Conservation (phyloP, 1,139 yeast species). For the Debaryomyces subglobosus region DNA sequence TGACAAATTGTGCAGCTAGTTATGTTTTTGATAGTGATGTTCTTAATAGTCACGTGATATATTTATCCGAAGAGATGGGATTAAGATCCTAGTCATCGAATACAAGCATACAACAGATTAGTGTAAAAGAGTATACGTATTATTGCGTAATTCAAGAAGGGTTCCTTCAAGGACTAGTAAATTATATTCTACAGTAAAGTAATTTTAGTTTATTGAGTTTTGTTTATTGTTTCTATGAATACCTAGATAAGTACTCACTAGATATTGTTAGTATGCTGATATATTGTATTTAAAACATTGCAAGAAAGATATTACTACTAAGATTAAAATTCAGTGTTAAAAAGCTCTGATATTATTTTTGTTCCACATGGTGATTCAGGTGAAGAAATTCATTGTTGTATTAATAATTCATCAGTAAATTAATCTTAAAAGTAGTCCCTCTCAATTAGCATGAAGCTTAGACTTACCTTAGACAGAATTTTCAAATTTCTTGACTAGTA, state of each 20-base stretch:
- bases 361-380: constrained; percentile 61
- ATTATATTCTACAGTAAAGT: neutral
- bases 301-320: neutral
- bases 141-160: no score
- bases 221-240: neutral
- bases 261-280: constrained; percentile 1
- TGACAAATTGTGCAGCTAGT: neutral
- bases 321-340: constrained; percentile 56
- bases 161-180: no score
- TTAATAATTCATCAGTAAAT: constrained; percentile 41
- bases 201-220: neutral
- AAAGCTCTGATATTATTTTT: constrained; percentile 64
- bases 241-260: neutral
- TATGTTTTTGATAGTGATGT: neutral
- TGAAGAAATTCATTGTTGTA: constrained; percentile 64
- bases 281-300: neutral
- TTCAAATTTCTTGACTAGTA: neutral
- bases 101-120: neutral
- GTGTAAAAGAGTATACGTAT: neutral
- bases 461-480: neutral
- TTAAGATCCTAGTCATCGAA: neutral
- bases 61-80: neutral
- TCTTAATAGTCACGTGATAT: neutral
- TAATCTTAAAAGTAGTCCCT: constrained; percentile 10
- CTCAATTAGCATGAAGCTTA: neutral